Base-by-base conservation (phyloP, 2,329 filamentous ascomycete genomes). In the Penicillium digitatum region DNA sequence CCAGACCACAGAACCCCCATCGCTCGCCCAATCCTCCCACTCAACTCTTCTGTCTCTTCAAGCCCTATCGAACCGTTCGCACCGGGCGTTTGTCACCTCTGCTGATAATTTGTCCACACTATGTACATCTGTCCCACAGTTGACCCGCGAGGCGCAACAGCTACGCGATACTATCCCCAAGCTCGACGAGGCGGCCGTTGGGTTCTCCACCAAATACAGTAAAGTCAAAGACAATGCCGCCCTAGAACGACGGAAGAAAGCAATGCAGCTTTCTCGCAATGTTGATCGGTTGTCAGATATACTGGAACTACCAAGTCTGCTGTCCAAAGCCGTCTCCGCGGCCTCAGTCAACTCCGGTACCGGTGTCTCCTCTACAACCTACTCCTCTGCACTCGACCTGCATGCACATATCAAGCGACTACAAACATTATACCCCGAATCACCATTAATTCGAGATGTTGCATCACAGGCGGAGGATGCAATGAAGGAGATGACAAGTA, bases 381-480 rank as follows among this genome's bases (percentile, higher is more conserved):
- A 96, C 76, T 87, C 91, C 2, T 89, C 90, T 0, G 92, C 92
- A 0, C 79, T 99, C 32, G 94, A 99, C 72, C 81, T 99, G 2
- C 88, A 95, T 69, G 87, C 89, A n/a, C 94, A 97, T 70, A 94
- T 96, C 69, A 89, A 90, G 63, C 85, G 94, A 8, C 79, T 99
- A 6, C 86, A 91, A 57, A 84, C 86, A 0, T 78, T 97, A 27
- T 95, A 96, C 69, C 88, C 92, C 0, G 79, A 86, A 49, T 96
- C 91, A 0, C 78, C 82, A 0, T 78, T 97, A 40, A 82, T 97
- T 26, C 79, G 80, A 18, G 87, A 87, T 24, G 86, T 97, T 20
- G 81, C 86, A 10, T 70, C 76, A 2, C 90, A 96, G 70, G 89
- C 93, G 10, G 90, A 96, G 64, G 85, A 85, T 50, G 89, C 90